A percentile compares a stretch with the other conserved stretches of the same genome.
These are phyloP conservation scores for Isoetes taiwanensis DNA, from an alignment of 75 land plant species.

Conservation along the genomic window DNA sequence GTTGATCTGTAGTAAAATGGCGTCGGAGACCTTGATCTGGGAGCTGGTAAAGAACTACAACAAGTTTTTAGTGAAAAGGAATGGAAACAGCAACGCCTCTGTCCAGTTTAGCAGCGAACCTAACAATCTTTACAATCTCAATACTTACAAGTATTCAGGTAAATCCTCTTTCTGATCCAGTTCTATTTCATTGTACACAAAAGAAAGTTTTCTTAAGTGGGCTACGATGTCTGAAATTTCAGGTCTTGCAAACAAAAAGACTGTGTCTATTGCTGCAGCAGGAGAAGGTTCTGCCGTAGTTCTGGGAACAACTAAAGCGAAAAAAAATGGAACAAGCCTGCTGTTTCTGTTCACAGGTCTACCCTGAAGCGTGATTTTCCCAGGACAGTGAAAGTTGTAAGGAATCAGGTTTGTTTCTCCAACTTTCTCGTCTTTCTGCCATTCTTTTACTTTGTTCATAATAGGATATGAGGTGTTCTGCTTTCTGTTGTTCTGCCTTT, in stretches of 20 bases:
- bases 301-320: slow-evolving; percentile 71
- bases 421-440: background rate
- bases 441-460: background rate
- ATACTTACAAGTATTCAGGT: slow-evolving; percentile 78
- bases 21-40: too few species aligned
- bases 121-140: slow-evolving; percentile 80
- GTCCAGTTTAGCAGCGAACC: slow-evolving; percentile 71
- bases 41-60: slow-evolving; percentile 89
- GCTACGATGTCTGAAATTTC: too few species aligned
- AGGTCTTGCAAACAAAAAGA: slow-evolving; percentile 94
- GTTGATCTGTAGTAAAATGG: too few species aligned
- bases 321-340: slow-evolving; percentile 77
- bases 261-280: slow-evolving; percentile 48
- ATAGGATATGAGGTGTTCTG: background rate
- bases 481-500: too few species aligned
- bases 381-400: slow-evolving; percentile 57
- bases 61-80: slow-evolving; percentile 66
- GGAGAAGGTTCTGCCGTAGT: slow-evolving; percentile 49
- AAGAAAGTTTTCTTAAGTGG: background rate
- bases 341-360: slow-evolving; percentile 31
- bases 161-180: background rate
- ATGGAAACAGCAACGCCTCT: slow-evolving; percentile 51
- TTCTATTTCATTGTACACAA: background rate
- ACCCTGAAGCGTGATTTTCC: slow-evolving; percentile 67
- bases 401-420: slow-evolving; percentile 86